Percentiles rank a stretch among this genome's conserved stretches.
phyloP scores from a whole-genome alignment of 192 early-diverging fungal species.

The Pecoramyces ruminantium region DNA sequence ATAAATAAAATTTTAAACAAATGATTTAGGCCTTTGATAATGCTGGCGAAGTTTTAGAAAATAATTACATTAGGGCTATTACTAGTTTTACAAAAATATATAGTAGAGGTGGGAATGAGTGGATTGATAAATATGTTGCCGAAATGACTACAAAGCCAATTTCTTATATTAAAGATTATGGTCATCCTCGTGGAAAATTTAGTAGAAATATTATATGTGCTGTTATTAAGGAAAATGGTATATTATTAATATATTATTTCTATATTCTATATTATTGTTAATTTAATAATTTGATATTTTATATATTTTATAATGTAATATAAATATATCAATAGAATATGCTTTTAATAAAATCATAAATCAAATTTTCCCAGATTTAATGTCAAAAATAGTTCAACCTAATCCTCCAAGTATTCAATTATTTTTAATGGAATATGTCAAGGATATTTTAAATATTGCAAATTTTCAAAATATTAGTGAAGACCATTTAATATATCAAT shows the following conservation, averaged over 20 bases:
- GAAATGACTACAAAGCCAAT: neutral
- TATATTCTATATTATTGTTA: no score
- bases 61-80: neutral
- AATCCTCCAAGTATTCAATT: neutral
- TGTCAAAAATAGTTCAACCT: neutral
- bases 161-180: neutral
- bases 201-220: neutral
- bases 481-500: neutral
- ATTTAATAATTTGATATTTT: no score
- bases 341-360: neutral
- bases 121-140: neutral
- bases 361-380: neutral
- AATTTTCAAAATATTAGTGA: neutral
- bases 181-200: neutral
- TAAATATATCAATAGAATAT: neutral
- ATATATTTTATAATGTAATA: no score
- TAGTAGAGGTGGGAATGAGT: neutral
- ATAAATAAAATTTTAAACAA: no score
- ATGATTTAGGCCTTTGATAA: neutral
- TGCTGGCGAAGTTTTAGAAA: neutral
- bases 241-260: no score
- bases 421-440: neutral
- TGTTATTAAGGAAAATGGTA: neutral
- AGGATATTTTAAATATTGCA: neutral
- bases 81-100: neutral